Conservation (phyloP, 139 green algal species). For the Microglena sp. region DNA sequence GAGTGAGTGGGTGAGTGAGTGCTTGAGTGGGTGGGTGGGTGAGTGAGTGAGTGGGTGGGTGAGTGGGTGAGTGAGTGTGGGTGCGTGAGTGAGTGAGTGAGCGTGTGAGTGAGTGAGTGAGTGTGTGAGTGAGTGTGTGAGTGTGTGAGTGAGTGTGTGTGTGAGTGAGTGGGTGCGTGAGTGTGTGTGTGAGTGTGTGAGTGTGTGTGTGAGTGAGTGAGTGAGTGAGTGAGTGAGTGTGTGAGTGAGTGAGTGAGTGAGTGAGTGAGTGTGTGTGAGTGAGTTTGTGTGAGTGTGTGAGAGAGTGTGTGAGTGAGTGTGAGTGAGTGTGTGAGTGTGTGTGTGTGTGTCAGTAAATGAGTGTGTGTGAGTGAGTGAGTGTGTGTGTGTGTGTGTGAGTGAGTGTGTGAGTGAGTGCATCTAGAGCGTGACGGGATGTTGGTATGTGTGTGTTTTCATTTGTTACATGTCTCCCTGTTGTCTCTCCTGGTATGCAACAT, state of each 20-base stretch:
- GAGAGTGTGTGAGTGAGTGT: background rate
- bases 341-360: background rate
- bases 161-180: background rate
- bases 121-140: background rate
- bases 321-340: background rate
- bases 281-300: too few species aligned
- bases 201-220: slow-evolving; percentile 1
- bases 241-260: background rate
- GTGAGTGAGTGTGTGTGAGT: too few species aligned
- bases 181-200: slow-evolving; percentile 2
- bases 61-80: background rate
- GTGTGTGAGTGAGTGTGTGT: background rate
- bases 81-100: background rate
- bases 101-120: background rate
- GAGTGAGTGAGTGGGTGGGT: background rate
- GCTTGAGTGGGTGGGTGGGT: background rate
- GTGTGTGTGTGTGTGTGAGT: background rate
- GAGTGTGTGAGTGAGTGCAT: background rate
- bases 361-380: background rate
- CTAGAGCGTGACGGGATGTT: too few species aligned
- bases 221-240: background rate
- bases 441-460: background rate
- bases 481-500: too few species aligned
- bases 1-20: background rate
- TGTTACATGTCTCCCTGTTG: too few species aligned